These are phyloP conservation scores for Lasiodiplodia hormozganensis DNA, from an alignment of 2,329 filamentous ascomycete genomes.

Conservation along the genomic window DNA sequence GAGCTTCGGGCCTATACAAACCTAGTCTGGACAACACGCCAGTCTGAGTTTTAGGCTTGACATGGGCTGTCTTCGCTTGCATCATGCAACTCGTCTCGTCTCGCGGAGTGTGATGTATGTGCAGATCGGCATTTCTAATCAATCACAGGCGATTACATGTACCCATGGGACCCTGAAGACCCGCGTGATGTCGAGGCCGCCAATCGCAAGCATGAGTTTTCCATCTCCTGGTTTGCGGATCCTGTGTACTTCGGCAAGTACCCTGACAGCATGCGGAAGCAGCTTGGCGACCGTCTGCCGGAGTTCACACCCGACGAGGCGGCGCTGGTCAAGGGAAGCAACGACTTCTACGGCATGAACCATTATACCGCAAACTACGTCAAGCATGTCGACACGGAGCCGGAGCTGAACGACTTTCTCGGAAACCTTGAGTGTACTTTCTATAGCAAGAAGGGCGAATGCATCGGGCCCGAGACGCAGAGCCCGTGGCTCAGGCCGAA, in stretches of 20 bases:
- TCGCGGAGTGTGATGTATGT: conserved; percentile 12
- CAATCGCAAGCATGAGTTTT: conserved; percentile 83
- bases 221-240: conserved; percentile 88
- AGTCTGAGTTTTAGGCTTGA: conserved; percentile 5
- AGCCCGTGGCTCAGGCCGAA: conserved; percentile 81
- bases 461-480: conserved; percentile 83
- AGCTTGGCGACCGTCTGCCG: conserved; percentile 80
- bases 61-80: conserved; percentile 2
- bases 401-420: conserved; percentile 70
- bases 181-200: conserved; percentile 77
- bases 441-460: conserved; percentile 73
- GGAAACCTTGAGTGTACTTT: conserved; percentile 79
- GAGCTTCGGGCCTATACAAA: conserved; percentile 16
- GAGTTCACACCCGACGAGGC: conserved; percentile 75
- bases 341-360: conserved; percentile 96
- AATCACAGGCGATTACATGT: conserved; percentile 71
- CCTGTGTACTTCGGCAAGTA: conserved; percentile 86
- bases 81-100: conserved; percentile 6
- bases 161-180: conserved; percentile 82
- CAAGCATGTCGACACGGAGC: conserved; percentile 69
- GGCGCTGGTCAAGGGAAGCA: conserved; percentile 79
- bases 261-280: conserved; percentile 80
- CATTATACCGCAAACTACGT: conserved; percentile 91
- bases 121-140: conserved; percentile 12
- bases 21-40: conserved; percentile 16